Percentiles rank a stretch among this genome's conserved stretches.
phyloP scores from a whole-genome alignment of 2,329 filamentous ascomycete genomes.

The Aspergillus sp. region DNA sequence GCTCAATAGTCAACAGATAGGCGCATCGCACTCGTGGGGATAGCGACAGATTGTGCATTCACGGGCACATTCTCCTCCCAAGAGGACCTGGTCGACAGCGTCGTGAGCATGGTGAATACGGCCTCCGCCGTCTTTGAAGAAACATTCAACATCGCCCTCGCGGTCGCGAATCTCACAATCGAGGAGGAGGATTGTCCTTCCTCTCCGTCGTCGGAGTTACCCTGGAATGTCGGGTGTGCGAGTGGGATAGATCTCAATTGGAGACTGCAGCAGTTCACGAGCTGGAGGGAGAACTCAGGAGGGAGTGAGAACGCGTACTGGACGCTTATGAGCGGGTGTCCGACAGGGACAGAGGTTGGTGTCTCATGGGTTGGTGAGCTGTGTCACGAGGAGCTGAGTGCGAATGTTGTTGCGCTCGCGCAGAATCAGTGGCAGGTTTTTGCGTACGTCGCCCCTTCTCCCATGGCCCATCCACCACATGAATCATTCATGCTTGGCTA shows the following conservation, averaged over 20 bases:
- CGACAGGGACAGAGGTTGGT: conserved; percentile 80
- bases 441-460: conserved; percentile 53
- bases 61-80: conserved; percentile 69
- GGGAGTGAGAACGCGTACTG: conserved; percentile 83
- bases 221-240: conserved; percentile 29
- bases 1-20: conserved; percentile 76
- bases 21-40: conserved; percentile 83
- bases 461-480: no score
- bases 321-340: conserved; percentile 82
- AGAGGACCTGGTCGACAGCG: conserved; percentile 43
- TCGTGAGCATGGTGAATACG: conserved; percentile 69
- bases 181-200: conserved; percentile 73
- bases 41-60: conserved; percentile 90
- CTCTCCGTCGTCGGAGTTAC: conserved; percentile 58
- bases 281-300: conserved; percentile 74
- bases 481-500: no score
- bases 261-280: conserved; percentile 71
- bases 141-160: conserved; percentile 90
- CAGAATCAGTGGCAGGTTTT: conserved; percentile 90
- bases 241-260: conserved; percentile 22
- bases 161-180: conserved; percentile 80
- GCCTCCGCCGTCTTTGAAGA: conserved; percentile 85
- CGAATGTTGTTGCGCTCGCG: conserved; percentile 87
- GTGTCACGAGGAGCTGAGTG: conserved; percentile 55
- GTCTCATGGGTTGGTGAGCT: conserved; percentile 81